These are phyloP conservation scores for Letharia lupina DNA, from an alignment of 495 filamentous ascomycete species.

Conservation along the genomic window DNA sequence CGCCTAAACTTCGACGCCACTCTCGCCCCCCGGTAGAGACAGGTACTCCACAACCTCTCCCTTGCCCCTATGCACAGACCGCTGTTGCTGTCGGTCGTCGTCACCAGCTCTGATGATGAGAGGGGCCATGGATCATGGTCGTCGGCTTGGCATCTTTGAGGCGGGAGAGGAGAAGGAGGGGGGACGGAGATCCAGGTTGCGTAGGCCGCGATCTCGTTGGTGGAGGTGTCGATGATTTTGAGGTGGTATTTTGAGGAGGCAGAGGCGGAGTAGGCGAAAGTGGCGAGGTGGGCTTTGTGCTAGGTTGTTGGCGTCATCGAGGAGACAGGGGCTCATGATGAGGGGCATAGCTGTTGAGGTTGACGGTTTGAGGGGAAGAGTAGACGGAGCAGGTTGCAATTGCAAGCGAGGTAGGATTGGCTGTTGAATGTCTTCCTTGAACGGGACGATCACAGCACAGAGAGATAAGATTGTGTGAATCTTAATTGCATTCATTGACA, in stretches of 20 bases:
- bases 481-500: not conserved
- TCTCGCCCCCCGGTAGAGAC: not conserved
- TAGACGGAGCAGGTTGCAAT: not conserved
- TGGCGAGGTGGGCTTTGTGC: not conserved
- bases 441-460: not conserved
- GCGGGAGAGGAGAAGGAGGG: not conserved
- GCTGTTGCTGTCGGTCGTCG: not conserved
- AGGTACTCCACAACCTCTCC: conserved; percentile 1
- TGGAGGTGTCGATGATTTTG: conserved; percentile 2
- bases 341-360: not conserved
- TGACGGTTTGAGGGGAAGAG: not conserved
- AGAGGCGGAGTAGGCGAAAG: not conserved
- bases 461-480: not conserved
- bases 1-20: not conserved
- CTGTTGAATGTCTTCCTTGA: not conserved
- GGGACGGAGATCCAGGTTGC: conserved; percentile 1
- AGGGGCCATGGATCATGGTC: not conserved
- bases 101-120: not conserved
- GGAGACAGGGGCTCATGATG: not conserved
- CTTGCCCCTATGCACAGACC: not conserved
- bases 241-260: not conserved
- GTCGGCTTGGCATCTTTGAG: not conserved
- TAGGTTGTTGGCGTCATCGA: not conserved
- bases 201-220: not conserved
- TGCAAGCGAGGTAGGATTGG: not conserved